Base-by-base conservation (phyloP, 768 basidiomycete genomes). In the Wakefieldia striispora region DNA sequence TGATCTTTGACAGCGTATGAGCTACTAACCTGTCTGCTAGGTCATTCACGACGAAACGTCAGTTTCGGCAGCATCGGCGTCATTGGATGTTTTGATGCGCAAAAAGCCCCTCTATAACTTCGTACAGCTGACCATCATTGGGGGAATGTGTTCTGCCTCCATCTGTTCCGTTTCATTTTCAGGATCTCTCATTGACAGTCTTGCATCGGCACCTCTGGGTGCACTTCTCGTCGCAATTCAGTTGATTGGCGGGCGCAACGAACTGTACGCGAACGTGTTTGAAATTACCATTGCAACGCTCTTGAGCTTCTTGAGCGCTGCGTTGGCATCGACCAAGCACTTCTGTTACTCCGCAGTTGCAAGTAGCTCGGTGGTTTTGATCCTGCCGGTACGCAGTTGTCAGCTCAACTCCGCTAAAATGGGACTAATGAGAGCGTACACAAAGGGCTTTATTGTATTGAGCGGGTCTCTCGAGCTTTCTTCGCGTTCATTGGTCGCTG, bases 321-420 rank as follows among this genome's bases (percentile, higher is more conserved):
- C 83, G 3, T 70, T 93, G 37, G 84, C 87, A 0, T 75, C 81
- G 13, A 81, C 85, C 1, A 68, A 74, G n/a, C 67, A 75, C 26
- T 82, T 94, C 54, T 94, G 91, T 67, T 93, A 89, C 61, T 82
- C 90, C 0, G 87, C 91, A 0, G 72, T 91, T 47, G 86, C 86
- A 0, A 86, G 87, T 6, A 81, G 80, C 31, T 82, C 87, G 4
- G 81, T 91, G 45, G 87, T 91, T 4, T 76, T 91, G 53, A 91
- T 93, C 55, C 75, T 91, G 3, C 89, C 88, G 5, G 85, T 86
- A 51, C 60, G 79, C 65, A 31, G 0, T 42, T 42, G 17, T 9
- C 40, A 16, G 21, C 10, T 6, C 19, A 8, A 12, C 31, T 26
- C 13, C 1, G 19, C 47, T 8, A 31, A 5, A 40, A 47, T 4